Base-by-base conservation (phyloP, 129 eudicot genomes). In the Chrysanthemum lavandulifolium region DNA sequence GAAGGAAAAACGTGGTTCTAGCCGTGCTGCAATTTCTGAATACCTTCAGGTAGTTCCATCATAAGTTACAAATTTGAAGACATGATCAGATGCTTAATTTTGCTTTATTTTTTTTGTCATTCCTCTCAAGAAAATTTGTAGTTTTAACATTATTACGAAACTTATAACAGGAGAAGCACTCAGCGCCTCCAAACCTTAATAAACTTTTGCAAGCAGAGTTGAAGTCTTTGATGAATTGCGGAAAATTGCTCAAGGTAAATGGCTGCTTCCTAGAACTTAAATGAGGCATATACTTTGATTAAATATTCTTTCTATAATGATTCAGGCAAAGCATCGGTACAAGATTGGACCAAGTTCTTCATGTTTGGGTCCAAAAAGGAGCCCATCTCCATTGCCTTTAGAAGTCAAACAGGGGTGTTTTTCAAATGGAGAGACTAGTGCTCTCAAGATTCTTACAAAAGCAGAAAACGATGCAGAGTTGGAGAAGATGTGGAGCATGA, bases 1-100 rank as follows among this genome's bases (percentile, higher is more conserved):
- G 81, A 87, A 85, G 80, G 92, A 85, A 53, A 79, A 95, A 53
- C 77, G 72, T 23, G 96, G 98, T 59, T 92, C 95, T 71, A 90
- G 72, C 71, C 80, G 82, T 65, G 69, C 74, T 82, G 76, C 88
- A 43, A 87, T 94, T 74, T 79, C 83, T 47, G 73, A 62, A 25
- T 78, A 81, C 78, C 86, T 94, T 51, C 86, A 84, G 99, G 99
- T 94, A 81, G 13, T 45, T 77, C 19, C 81, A 23, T 25, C 48
- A 52, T 43, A 53, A 19, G 21, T 64, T 61, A 64, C 40, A 61
- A 72, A 48, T 73, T 61, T 23, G 50, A 60, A 75, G 13, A 48
- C 29, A 6, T 56, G 27, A 56, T 55, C 69, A 66, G 15, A 15
- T 1, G 14, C 18, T 36, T 56, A 0, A 3, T 68, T 48, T 25